phyloP scores from a whole-genome alignment of 257 asterid genomes.

The Scutellaria minor region DNA sequence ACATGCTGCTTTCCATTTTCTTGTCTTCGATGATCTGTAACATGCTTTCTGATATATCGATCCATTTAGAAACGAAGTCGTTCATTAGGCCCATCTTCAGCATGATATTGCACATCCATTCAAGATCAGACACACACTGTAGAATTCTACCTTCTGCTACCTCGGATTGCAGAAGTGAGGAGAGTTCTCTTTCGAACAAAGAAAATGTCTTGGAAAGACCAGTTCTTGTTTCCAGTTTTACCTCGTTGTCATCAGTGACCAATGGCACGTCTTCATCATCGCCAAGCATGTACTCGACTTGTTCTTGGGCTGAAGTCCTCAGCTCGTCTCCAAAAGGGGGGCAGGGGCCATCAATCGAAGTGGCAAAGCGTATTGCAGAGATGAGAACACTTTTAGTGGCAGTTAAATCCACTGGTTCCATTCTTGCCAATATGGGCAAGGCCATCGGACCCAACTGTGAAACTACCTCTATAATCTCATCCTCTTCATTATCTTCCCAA shows the following conservation, averaged over 20 bases:
- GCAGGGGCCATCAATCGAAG: conserved; percentile 46
- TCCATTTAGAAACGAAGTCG: conserved; percentile 70
- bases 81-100: conserved; percentile 68
- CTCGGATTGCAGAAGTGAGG: conserved; percentile 46
- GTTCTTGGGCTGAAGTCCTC: conserved; percentile 77
- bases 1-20: conserved; percentile 47
- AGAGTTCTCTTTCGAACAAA: conserved; percentile 50
- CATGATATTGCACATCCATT: conserved; percentile 72
- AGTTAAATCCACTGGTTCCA: conserved; percentile 49
- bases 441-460: conserved; percentile 48
- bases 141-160: conserved; percentile 42
- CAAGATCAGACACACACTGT: conserved; percentile 56
- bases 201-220: conserved; percentile 59
- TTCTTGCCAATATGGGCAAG: conserved; percentile 55
- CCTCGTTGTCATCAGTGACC: conserved; percentile 59
- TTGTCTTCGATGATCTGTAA: conserved; percentile 45
- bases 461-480: conserved; percentile 45
- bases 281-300: conserved; percentile 80
- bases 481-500: conserved; percentile 64
- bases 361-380: conserved; percentile 74
- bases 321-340: conserved; percentile 71
- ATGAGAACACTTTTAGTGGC: conserved; percentile 64
- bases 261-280: conserved; percentile 60
- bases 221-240: conserved; percentile 52
- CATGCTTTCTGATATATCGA: conserved; percentile 47